A percentile compares a stretch with the other conserved stretches of the same genome.
phyloP scores from a whole-genome alignment of 148 eudicot species.

The Dysphania ambrosioides region DNA sequence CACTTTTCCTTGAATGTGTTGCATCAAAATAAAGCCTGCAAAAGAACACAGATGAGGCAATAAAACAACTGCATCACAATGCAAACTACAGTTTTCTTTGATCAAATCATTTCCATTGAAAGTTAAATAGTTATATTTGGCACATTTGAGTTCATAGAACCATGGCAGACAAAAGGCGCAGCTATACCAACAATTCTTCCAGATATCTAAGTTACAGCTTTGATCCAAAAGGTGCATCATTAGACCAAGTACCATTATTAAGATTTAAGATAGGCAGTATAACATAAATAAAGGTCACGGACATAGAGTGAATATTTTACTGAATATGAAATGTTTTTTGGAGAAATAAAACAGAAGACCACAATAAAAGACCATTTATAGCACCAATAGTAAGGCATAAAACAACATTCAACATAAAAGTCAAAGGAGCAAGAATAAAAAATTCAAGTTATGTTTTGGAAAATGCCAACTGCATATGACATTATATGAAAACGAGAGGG shows the following conservation, averaged over 20 bases:
- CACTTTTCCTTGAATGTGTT: conserved; percentile 37
- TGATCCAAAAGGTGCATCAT: not conserved
- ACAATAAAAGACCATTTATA: too few species aligned
- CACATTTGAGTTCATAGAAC: not conserved
- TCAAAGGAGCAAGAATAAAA: not conserved
- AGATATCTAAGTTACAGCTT: not conserved
- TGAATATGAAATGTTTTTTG: not conserved
- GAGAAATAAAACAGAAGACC: not conserved
- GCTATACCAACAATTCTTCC: not conserved
- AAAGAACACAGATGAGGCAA: not conserved
- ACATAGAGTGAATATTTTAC: not conserved
- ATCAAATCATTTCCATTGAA: not conserved
- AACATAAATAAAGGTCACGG: not conserved
- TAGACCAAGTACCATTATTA: not conserved
- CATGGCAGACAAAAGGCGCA: not conserved
- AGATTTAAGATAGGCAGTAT: not conserved
- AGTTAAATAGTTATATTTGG: not conserved
- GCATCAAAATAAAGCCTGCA: conserved; percentile 49
- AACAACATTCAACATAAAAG: not conserved
- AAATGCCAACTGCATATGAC: not conserved
- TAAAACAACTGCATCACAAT: not conserved
- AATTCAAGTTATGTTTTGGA: not conserved
- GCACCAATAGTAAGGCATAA: not conserved
- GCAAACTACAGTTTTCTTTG: not conserved
- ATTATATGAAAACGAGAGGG: not conserved